Evolutionary conservation across 192 early-diverging fungal species (phyloP).

Genomic region (Piromyces finnis): DNA sequence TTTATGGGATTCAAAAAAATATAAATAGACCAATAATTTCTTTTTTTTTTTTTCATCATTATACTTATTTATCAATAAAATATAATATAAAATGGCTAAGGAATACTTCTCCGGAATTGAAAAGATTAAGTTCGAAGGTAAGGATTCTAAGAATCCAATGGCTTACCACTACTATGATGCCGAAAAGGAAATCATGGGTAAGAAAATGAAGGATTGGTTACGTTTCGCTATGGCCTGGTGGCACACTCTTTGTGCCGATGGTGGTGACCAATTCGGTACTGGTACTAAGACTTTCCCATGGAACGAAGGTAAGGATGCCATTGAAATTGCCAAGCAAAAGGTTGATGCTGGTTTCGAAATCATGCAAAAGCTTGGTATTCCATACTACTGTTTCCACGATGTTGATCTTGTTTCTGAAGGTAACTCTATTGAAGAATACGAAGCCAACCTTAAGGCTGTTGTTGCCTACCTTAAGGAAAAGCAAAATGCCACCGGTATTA

Average conservation of each 20-base stretch:
- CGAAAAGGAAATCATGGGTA: conserved; percentile 9
- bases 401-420: conserved; percentile 10
- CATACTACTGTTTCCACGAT: conserved; percentile 17
- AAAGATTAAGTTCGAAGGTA: not conserved
- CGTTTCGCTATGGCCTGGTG: conserved; percentile 10
- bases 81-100: no score
- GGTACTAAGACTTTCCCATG: not conserved
- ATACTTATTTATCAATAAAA: no score
- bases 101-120: no score
- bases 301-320: not conserved
- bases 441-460: conserved; percentile 10
- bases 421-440: conserved; percentile 6
- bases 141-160: conserved; percentile 4
- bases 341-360: conserved; percentile 16
- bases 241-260: conserved; percentile 11
- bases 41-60: no score
- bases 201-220: conserved; percentile 15
- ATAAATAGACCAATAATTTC: no score
- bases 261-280: conserved; percentile 13
- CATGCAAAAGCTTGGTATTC: conserved; percentile 12
- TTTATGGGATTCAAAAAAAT: no score
- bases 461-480: conserved; percentile 10
- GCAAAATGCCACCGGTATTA: conserved; percentile 13
- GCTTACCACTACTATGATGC: conserved; percentile 12
- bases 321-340: conserved; percentile 5